Conservation (phyloP, 148 eudicot genomes). For the Bassia scoparia region DNA sequence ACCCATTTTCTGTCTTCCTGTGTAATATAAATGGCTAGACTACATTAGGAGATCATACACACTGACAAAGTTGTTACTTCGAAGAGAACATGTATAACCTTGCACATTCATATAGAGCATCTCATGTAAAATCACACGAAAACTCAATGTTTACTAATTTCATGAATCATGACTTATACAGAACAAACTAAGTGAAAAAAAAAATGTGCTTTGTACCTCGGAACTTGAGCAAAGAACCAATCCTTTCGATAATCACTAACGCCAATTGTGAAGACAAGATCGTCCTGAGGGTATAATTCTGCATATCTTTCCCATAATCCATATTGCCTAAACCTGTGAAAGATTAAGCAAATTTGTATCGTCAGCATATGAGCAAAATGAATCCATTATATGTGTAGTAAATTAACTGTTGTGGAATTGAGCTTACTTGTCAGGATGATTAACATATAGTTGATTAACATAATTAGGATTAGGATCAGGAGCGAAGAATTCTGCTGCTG, state of each 20-base stretch:
- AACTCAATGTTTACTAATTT: not conserved
- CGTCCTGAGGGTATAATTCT: conserved; percentile 62
- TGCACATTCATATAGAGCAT: not conserved
- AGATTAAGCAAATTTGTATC: not conserved
- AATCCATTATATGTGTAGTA: not conserved
- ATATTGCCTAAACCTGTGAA: conserved; percentile 71
- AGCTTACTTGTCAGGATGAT: conserved; percentile 74
- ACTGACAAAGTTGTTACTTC: too few species aligned
- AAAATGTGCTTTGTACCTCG: conserved; percentile 67
- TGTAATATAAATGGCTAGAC: not conserved
- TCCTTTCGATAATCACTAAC: conserved; percentile 57
- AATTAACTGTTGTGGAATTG: not conserved
- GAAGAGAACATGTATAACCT: not conserved
- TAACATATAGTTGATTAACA: conserved; percentile 56
- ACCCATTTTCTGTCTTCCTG: conserved; percentile 56
- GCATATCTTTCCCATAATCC: conserved; percentile 85
- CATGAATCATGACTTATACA: not conserved
- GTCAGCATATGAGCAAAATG: not conserved
- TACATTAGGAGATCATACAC: conserved; percentile 2
- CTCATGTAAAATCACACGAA: not conserved
- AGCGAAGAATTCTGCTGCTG: conserved; percentile 72
- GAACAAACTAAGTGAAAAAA: not conserved
- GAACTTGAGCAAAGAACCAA: conserved; percentile 91
- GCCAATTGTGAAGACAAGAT: conserved; percentile 62
- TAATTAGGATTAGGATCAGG: conserved; percentile 85